These are phyloP conservation scores for Aspergillus ellipticus DNA, from an alignment of 495 filamentous ascomycete genomes.

Conservation along the genomic window DNA sequence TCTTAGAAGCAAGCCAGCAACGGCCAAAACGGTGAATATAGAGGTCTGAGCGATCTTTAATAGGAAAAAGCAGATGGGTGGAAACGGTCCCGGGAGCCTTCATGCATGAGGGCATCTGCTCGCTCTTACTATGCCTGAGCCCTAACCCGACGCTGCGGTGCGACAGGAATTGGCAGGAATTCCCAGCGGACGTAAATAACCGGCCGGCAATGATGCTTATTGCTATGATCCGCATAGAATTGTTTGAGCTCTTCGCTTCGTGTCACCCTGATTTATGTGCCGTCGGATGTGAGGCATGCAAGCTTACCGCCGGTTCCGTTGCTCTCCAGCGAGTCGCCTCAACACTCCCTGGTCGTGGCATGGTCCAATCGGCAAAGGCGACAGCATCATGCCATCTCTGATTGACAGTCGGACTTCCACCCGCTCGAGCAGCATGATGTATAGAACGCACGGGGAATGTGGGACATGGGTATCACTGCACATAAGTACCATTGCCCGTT, in stretches of 20 bases:
- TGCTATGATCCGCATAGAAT: slow-evolving; percentile 3
- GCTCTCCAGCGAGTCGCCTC: neutral
- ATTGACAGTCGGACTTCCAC: neutral
- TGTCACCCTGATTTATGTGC: slow-evolving; percentile 8
- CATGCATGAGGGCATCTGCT: neutral
- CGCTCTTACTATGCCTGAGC: neutral
- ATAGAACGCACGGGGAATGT: neutral
- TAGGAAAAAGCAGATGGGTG: neutral
- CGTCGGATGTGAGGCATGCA: neutral
- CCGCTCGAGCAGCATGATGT: neutral
- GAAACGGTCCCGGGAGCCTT: neutral
- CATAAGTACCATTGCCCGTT: neutral
- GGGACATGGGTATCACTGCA: neutral
- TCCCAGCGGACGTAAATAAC: slow-evolving; percentile 3
- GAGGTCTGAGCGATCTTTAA: neutral
- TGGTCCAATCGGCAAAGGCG: neutral
- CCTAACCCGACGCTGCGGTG: neutral
- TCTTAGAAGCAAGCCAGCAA: slow-evolving; percentile 1
- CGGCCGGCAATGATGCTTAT: slow-evolving; percentile 5
- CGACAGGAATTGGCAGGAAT: slow-evolving; percentile 4
- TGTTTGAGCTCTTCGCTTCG: neutral
- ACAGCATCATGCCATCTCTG: neutral
- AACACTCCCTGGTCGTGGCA: neutral
- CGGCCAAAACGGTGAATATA: slow-evolving; percentile 6
- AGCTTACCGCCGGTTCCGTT: slow-evolving; percentile 7